Evolutionary conservation across 345 rosid genomes (phyloP).

Genomic region (Boechera stricta): DNA sequence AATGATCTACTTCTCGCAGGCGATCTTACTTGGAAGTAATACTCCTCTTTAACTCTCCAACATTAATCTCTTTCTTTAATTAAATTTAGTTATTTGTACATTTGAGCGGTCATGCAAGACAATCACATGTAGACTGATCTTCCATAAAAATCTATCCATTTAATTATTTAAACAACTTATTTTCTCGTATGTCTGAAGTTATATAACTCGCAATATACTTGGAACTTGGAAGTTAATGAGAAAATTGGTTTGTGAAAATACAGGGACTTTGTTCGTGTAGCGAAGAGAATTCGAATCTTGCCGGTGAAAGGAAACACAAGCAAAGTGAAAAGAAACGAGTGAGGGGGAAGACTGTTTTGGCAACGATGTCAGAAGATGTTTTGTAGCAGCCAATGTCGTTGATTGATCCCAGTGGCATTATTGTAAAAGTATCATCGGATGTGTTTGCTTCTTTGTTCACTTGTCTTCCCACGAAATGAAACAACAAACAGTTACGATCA

Average conservation of each 20-base stretch:
- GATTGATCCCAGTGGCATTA: conserved; percentile 20
- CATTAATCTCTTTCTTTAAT: not conserved
- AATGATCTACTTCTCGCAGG: conserved; percentile 95
- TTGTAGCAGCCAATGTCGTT: conserved; percentile 27
- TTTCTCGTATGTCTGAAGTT: not conserved
- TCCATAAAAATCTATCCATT: not conserved
- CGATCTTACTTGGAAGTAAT: conserved; percentile 90
- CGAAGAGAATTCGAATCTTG: conserved; percentile 84
- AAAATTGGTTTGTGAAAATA: conserved; percentile 25
- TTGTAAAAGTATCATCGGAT: conserved; percentile 34
- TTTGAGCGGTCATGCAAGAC: no score
- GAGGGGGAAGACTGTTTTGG: conserved; percentile 27
- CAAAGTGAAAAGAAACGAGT: conserved; percentile 50
- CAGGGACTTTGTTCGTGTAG: conserved; percentile 94
- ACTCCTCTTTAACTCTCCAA: conserved; percentile 7
- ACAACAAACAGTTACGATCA: not conserved
- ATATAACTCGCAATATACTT: conserved; percentile 8
- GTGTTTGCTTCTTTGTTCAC: conserved; percentile 26
- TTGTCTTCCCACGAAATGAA: not conserved
- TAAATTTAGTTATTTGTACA: not conserved
- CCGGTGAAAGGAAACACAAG: conserved; percentile 71
- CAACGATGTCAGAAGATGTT: conserved; percentile 40
- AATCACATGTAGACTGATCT: not conserved
- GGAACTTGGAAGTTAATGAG: conserved; percentile 19
- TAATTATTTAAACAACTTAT: not conserved